phyloP scores from a whole-genome alignment of 768 basidiomycete genomes.

The Boletus rubescentipes region DNA sequence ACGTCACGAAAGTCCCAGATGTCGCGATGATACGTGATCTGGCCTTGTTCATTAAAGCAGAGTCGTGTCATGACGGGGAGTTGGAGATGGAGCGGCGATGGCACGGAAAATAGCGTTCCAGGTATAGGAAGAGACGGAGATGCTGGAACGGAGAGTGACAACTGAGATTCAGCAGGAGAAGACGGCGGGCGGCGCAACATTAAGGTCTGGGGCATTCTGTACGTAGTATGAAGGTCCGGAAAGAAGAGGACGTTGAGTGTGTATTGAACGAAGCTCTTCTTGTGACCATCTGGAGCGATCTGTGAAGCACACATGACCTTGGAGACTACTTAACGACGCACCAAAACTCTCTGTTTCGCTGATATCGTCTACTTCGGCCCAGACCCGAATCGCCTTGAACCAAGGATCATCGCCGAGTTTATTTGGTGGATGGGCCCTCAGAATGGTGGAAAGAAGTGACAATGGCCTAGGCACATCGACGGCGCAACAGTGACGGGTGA shows the following conservation, averaged over 20 bases:
- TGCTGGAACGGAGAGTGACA: slow-evolving; percentile 29
- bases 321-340: slow-evolving; percentile 29
- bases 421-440: slow-evolving; percentile 37
- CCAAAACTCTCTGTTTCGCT: slow-evolving; percentile 81
- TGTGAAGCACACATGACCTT: neutral
- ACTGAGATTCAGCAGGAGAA: slow-evolving; percentile 29
- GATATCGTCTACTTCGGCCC: slow-evolving; percentile 74
- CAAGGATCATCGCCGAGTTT: slow-evolving; percentile 38
- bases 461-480: slow-evolving; percentile 69
- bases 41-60: slow-evolving; percentile 80
- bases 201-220: slow-evolving; percentile 41
- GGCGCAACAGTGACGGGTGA: slow-evolving; percentile 57
- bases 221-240: slow-evolving; percentile 62
- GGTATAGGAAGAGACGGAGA: slow-evolving; percentile 54
- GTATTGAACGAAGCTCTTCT: slow-evolving; percentile 74
- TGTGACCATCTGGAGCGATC: slow-evolving; percentile 60
- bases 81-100: slow-evolving; percentile 72
- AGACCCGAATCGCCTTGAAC: slow-evolving; percentile 65
- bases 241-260: slow-evolving; percentile 75
- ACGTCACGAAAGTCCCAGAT: slow-evolving; percentile 81
- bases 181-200: slow-evolving; percentile 32
- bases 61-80: slow-evolving; percentile 72
- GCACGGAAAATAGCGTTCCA: slow-evolving; percentile 56
- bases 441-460: slow-evolving; percentile 56
- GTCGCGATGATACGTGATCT: slow-evolving; percentile 76